Conservation (phyloP, 2,329 filamentous ascomycete species). For the Paracoccidioides lutzii region DNA sequence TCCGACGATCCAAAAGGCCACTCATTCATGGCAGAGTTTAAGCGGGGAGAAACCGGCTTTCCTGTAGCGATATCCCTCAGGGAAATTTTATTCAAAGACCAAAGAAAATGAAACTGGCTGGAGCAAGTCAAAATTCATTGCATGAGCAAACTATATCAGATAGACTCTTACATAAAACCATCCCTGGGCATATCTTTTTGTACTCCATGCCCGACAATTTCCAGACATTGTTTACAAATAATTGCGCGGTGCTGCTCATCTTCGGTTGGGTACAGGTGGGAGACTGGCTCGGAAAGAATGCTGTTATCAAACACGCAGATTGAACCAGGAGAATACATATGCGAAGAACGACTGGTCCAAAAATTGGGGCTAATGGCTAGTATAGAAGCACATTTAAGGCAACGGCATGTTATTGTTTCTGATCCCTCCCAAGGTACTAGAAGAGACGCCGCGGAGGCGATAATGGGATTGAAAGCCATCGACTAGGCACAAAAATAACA, state of each 20-base stretch:
- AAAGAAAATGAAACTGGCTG: neutral
- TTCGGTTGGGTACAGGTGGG: neutral
- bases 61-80: neutral
- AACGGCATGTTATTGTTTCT: neutral
- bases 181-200: neutral
- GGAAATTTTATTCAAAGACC: neutral
- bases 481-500: neutral
- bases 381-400: neutral
- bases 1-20: neutral
- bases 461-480: slow-evolving; percentile 1
- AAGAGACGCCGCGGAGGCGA: neutral
- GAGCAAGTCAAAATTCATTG: neutral
- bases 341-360: neutral
- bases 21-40: neutral
- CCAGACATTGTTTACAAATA: neutral
- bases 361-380: neutral
- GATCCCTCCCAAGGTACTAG: neutral
- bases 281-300: neutral
- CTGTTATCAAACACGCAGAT: neutral
- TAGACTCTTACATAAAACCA: neutral
- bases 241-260: neutral
- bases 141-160: neutral
- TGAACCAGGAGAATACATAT: neutral
- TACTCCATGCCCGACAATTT: neutral
- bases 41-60: neutral